These are phyloP conservation scores for Scytalidium lignicola DNA, from an alignment of 2,329 filamentous ascomycete species.

Conservation along the genomic window DNA sequence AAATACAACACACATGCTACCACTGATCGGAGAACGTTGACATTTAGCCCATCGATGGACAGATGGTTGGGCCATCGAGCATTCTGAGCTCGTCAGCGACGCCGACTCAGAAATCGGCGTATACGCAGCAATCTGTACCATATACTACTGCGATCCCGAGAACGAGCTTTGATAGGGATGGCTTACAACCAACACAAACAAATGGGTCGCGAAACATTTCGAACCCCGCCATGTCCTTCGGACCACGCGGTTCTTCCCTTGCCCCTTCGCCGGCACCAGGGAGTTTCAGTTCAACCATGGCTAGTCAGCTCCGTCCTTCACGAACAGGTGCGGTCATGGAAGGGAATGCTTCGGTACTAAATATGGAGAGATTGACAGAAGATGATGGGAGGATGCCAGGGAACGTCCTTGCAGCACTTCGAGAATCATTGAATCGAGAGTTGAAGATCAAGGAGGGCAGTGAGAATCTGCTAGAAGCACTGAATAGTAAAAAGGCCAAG, in stretches of 20 bases:
- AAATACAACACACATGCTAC: constrained; percentile 23
- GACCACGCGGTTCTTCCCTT: constrained; percentile 63
- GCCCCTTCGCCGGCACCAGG: constrained; percentile 68
- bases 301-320: constrained; percentile 60
- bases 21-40: constrained; percentile 20
- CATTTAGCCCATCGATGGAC: constrained; percentile 22
- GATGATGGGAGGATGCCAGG: constrained; percentile 58
- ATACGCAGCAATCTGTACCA: constrained; percentile 36
- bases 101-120: constrained; percentile 48
- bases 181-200: constrained; percentile 41
- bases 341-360: constrained; percentile 41
- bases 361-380: constrained; percentile 57
- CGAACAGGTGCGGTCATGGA: constrained; percentile 58
- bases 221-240: constrained; percentile 55
- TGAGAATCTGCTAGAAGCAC: constrained; percentile 93
- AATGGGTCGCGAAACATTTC: constrained; percentile 46
- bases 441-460: constrained; percentile 97
- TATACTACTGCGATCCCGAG: constrained; percentile 34
- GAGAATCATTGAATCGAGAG: constrained; percentile 87
- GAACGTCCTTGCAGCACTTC: constrained; percentile 68
- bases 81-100: constrained; percentile 51
- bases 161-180: constrained; percentile 53
- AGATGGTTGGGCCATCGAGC: constrained; percentile 33
- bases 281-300: constrained; percentile 86
- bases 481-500: constrained; percentile 92